Evolutionary conservation across 441 rosid genomes (phyloP).

Genomic region (Eruca vesicaria): DNA sequence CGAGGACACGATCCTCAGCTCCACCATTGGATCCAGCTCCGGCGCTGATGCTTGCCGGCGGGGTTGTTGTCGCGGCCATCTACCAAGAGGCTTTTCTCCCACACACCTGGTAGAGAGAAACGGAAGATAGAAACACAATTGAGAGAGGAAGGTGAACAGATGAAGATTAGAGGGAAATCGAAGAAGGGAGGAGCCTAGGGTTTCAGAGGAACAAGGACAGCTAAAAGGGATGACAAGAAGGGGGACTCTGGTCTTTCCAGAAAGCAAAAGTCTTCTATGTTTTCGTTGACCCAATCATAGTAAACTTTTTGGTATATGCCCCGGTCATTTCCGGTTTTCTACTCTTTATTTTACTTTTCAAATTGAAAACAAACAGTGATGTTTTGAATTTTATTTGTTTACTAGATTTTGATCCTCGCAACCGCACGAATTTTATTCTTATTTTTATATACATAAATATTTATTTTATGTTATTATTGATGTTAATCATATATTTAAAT

Average conservation of each 20-base stretch:
- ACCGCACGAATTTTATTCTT: too few relatives aligned
- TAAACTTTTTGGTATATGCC: not conserved
- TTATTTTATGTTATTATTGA: too few relatives aligned
- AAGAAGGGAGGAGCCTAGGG: slow-evolving; percentile 12
- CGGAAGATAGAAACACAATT: not conserved
- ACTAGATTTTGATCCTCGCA: too few relatives aligned
- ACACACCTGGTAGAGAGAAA: slow-evolving; percentile 2
- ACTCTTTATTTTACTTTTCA: not conserved
- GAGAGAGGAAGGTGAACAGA: slow-evolving; percentile 5
- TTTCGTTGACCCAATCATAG: slow-evolving; percentile 3
- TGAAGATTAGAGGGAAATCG: not conserved
- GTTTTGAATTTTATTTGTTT: not conserved
- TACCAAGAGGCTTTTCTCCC: not conserved
- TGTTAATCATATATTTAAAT: too few relatives aligned
- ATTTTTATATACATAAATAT: too few relatives aligned
- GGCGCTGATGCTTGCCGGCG: slow-evolving; percentile 30
- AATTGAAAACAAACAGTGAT: not conserved
- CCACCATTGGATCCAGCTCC: slow-evolving; percentile 29
- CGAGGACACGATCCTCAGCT: slow-evolving; percentile 90
- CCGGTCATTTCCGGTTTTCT: slow-evolving; percentile 1
- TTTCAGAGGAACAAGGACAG: slow-evolving; percentile 21
- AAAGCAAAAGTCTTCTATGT: slow-evolving; percentile 8
- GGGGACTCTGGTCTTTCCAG: slow-evolving; percentile 6
- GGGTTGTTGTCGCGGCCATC: slow-evolving; percentile 38
- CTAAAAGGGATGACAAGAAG: slow-evolving; percentile 3